Conservation (phyloP, 768 basidiomycete genomes). For the Xerocomellus chrysenteron region DNA sequence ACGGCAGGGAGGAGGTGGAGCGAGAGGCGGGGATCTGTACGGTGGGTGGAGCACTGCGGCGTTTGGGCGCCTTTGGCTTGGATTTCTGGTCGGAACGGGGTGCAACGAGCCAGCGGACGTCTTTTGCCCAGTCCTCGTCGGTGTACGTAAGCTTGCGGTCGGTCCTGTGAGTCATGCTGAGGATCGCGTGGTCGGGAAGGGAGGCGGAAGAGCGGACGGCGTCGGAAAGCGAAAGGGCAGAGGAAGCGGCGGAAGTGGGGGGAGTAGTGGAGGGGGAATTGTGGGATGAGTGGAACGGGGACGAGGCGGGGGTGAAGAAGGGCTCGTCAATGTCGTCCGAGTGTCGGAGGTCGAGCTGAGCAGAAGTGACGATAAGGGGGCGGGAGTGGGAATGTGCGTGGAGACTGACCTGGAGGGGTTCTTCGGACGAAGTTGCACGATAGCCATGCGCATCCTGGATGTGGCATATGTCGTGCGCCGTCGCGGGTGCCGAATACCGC, state of each 20-base stretch:
- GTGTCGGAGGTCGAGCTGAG: conserved; percentile 17
- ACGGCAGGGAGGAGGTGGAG: conserved; percentile 23
- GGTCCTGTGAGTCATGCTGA: conserved; percentile 21
- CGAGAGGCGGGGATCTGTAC: conserved; percentile 14
- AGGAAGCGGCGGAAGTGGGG: conserved; percentile 30
- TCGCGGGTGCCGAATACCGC: conserved; percentile 43
- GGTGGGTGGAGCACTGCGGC: conserved; percentile 18
- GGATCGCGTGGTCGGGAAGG: conserved; percentile 27
- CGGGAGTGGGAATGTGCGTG: neutral
- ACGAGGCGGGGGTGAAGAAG: conserved; percentile 48
- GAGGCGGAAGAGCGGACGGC: conserved; percentile 34
- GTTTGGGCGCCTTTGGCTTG: conserved; percentile 21
- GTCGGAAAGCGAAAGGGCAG: conserved; percentile 31
- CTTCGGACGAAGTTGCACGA: conserved; percentile 10
- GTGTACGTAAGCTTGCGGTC: conserved; percentile 39
- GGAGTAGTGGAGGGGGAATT: conserved; percentile 25
- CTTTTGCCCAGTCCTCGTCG: conserved; percentile 66
- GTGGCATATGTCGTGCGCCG: conserved; percentile 5
- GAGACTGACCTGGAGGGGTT: conserved; percentile 20
- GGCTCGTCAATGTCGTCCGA: conserved; percentile 38
- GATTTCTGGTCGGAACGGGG: conserved; percentile 26
- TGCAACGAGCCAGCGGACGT: conserved; percentile 61
- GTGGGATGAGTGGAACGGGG: conserved; percentile 16
- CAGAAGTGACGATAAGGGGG: conserved; percentile 4
- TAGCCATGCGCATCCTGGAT: neutral